Evolutionary conservation across 495 filamentous ascomycete genomes (phyloP), one percentile per base, ranked within the genome.

Genomic region (Saxophila tyrrhenica): DNA sequence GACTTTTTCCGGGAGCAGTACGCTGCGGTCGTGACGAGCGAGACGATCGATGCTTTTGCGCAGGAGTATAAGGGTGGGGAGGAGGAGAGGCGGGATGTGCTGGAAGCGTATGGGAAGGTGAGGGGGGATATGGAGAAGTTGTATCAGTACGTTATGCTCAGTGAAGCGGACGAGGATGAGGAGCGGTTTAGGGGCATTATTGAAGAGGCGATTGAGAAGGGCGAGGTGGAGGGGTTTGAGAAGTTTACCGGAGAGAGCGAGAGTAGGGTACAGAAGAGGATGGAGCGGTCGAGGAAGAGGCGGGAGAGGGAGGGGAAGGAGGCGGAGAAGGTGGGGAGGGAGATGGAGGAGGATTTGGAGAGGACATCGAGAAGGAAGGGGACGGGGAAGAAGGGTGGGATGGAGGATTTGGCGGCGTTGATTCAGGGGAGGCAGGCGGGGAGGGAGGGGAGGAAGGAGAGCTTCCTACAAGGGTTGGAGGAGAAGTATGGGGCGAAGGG

Each of bases 1-100:
- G 80, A 84, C 21, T 97, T 91, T 74, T 97, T 88, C 73, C 78
- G 81, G 21, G 80, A 80, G 55, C 89, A 95, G 54, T 92, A 82
- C 65, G 75, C 74, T 15, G 82, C 87, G 39, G 73, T 84, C 29
- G 73, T 96, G 39, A 86, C 78, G 13, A 67, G 69, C 13, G 80
- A 84, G 20, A 76, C 76, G 0, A 84, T 98, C 53, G 76, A 81
- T 51, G 76, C 78, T 52, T 86, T 96, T 64, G 78, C 82, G 39
- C 69, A 72, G 29, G 69, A 81, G 55, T 98, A 95, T 70, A 87
- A 95, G 71, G 77, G 78, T n/a, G 89, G 85, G 2, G 86, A 86
- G 0, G 88, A 95, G 66, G 92, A 98, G 69, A 75, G 73, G 43
- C 69, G 73, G 22, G 87, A 92, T 62, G 51, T 98, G 2, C 67